phyloP scores from a whole-genome alignment of 345 rosid genomes.

The Melastoma malabathricum region DNA sequence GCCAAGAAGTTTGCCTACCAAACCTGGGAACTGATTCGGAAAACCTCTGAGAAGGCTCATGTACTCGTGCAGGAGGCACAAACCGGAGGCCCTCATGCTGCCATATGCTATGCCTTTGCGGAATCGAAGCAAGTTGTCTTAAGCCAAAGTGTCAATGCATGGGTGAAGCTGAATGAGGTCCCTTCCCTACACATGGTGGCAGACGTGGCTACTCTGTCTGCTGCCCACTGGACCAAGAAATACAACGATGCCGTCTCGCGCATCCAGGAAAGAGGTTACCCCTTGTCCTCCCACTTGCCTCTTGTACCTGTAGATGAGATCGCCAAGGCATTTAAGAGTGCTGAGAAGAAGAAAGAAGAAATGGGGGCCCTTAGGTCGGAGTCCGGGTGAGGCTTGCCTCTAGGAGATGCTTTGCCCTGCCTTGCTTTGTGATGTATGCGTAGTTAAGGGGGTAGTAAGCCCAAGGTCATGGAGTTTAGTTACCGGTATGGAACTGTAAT shows the following conservation, averaged over 20 bases:
- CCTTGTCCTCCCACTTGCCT: slow-evolving; percentile 39
- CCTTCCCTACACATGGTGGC: slow-evolving; percentile 38
- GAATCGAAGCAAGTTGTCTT: slow-evolving; percentile 47
- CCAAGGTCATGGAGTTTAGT: too few species aligned
- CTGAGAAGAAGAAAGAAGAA: slow-evolving; percentile 20
- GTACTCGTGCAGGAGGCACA: slow-evolving; percentile 38
- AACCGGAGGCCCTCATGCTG: slow-evolving; percentile 50
- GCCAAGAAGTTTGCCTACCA: slow-evolving; percentile 41
- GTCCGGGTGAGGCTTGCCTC: slow-evolving; percentile 6
- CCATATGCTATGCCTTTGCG: slow-evolving; percentile 24
- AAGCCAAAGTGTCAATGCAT: slow-evolving; percentile 37
- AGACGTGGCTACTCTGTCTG: slow-evolving; percentile 38
- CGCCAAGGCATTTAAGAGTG: slow-evolving; percentile 36
- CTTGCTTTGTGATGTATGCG: too few species aligned
- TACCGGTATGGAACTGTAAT: too few species aligned
- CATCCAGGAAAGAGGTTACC: slow-evolving; percentile 46
- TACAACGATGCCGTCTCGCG: slow-evolving; percentile 36
- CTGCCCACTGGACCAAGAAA: slow-evolving; percentile 31
- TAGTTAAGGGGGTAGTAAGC: too few species aligned
- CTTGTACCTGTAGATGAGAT: slow-evolving; percentile 61
- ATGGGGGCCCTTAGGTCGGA: slow-evolving; percentile 8
- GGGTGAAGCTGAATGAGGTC: slow-evolving; percentile 35
- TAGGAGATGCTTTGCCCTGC: too few species aligned
- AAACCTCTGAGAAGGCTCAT: slow-evolving; percentile 32
- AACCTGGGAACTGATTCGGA: slow-evolving; percentile 22